Evolutionary conservation across 805 yeast species (phyloP).

Genomic region (Candida verbasci): DNA sequence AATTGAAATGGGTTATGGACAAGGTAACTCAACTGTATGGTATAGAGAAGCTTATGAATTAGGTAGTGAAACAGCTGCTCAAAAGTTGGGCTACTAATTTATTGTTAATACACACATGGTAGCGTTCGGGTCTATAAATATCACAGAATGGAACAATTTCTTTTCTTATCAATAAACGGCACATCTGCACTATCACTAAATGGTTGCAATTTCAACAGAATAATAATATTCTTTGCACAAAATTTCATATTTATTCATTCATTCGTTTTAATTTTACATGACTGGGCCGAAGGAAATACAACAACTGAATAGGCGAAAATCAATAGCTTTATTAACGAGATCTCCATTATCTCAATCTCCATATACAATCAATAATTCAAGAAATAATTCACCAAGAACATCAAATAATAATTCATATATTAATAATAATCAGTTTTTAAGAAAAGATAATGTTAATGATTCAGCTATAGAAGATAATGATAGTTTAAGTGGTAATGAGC

Average conservation of each 20-base stretch:
- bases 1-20: conserved; percentile 31
- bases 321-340: conserved; percentile 29
- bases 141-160: too few species aligned
- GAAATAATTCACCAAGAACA: conserved; percentile 6
- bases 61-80: conserved; percentile 28
- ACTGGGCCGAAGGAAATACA: conserved; percentile 4
- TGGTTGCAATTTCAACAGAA: too few species aligned
- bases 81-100: conserved; percentile 12
- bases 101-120: neutral
- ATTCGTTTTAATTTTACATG: too few species aligned
- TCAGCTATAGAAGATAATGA: conserved; percentile 4
- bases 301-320: conserved; percentile 15
- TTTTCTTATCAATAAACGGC: neutral
- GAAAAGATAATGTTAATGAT: conserved; percentile 9
- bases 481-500: conserved; percentile 1
- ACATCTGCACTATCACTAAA: too few species aligned
- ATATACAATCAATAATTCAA: conserved; percentile 10
- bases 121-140: neutral
- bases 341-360: conserved; percentile 27
- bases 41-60: conserved; percentile 29
- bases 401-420: conserved; percentile 10
- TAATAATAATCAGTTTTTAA: conserved; percentile 17
- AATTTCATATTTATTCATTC: too few species aligned
- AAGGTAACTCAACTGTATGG: conserved; percentile 26
- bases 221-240: too few species aligned